Evolutionary conservation across 1,284 basidiomycete genomes (phyloP).

Genomic region (Ustilago trichophora): DNA sequence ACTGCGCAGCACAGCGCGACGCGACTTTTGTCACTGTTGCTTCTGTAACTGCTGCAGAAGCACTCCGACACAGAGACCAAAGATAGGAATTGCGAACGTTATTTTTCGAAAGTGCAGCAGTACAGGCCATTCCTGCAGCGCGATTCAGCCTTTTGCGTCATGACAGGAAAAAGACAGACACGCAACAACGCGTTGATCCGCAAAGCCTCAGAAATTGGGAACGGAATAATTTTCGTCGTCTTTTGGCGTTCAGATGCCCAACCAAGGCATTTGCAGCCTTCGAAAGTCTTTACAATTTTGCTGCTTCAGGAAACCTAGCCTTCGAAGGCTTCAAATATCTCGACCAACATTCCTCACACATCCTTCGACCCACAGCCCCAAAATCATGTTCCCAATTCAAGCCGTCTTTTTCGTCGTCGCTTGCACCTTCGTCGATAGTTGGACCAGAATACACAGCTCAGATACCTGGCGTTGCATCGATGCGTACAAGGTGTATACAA

Average conservation of each 20-base stretch:
- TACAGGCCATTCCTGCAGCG: too few species aligned
- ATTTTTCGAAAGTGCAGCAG: not conserved
- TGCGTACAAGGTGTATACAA: too few species aligned
- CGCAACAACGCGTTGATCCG: constrained; percentile 24
- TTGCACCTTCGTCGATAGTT: too few species aligned
- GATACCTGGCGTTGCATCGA: too few species aligned
- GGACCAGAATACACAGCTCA: too few species aligned
- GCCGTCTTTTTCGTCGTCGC: too few species aligned
- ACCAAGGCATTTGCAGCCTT: not conserved
- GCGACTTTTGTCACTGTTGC: not conserved
- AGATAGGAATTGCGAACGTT: not conserved
- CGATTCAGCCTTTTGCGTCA: too few species aligned
- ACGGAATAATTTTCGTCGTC: constrained; percentile 6
- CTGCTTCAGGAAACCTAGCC: not conserved
- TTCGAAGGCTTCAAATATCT: constrained; percentile 11
- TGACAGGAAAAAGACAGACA: too few species aligned
- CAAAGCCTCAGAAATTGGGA: not conserved
- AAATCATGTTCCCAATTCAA: too few species aligned
- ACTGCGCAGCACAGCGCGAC: not conserved
- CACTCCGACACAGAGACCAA: not conserved
- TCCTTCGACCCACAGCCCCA: not conserved
- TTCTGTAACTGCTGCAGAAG: not conserved
- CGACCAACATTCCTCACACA: not conserved
- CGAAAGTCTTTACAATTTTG: not conserved
- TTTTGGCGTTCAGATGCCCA: constrained; percentile 9